Evolutionary conservation across 495 filamentous ascomycete genomes (phyloP), one percentile per base, ranked within the genome.

Genomic region (Penicillium cosmopolitanum): DNA sequence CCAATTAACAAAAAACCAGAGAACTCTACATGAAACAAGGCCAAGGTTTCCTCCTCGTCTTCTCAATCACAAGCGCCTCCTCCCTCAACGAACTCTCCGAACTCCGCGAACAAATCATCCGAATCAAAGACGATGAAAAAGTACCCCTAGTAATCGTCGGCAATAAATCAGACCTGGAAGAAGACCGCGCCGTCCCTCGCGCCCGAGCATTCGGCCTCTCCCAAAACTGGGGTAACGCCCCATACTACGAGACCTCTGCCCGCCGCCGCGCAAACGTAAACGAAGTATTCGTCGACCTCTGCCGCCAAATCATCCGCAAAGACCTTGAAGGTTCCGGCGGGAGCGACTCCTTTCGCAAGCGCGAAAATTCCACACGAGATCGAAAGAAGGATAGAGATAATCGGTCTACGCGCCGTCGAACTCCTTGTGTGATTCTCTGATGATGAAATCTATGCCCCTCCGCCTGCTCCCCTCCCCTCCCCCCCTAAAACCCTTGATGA

Each of bases 21-120:
- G 94, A 98, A 75, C 83, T 97, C 50, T 97, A 97, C 77, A 96
- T 98, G 91, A 97, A 97, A 69, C 80, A 88, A 66, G 92, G 93
- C 60, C 95, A 98, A 81, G 95, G 96, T 3, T 98, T 98, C 75
- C 86, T 98, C 56, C 84, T 98, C 53, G 95, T 98, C 62, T 98
- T 98, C 80, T 96, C 91, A 68, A 98, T 98, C 68, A 96, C 93
- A 33, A 95, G 89, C 66, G 82, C 85, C 67, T 88, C 87, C 65
- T 96, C 92, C 50, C 81, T 98, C 25, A 84, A 87, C 66, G 95
- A 98, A 70, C 87, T 98, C 19, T 82, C 85, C 61, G 90, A 92
- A 66, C 84, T 98, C 51, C 89, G 93, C 50, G 95, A 98, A 67
- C 93, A 97, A 76, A 98, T 98, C 66, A 89, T 96, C 57, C 92